Conservation (phyloP, 805 yeast genomes). For the Candida arabinofermentans region DNA sequence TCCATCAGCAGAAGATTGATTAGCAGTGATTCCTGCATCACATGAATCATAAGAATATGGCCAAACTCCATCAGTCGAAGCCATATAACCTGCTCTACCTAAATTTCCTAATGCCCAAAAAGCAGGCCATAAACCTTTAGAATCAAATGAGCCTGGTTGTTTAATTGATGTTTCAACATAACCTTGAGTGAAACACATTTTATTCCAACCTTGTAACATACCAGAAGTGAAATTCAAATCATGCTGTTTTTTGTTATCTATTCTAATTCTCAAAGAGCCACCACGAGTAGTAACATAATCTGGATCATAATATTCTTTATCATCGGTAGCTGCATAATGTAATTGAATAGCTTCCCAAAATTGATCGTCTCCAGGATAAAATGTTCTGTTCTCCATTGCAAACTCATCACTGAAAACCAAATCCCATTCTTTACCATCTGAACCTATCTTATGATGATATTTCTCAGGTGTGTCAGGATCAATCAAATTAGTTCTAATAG, state of each 20-base stretch:
- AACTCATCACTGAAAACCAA: conserved; percentile 83
- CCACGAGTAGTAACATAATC: conserved; percentile 68
- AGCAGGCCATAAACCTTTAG: conserved; percentile 86
- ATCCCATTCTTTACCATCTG: conserved; percentile 57
- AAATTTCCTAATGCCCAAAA: conserved; percentile 83
- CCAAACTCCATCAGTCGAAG: conserved; percentile 83
- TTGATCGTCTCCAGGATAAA: conserved; percentile 79
- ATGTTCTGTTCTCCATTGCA: conserved; percentile 74
- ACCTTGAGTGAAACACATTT: conserved; percentile 77
- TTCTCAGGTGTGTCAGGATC: conserved; percentile 61
- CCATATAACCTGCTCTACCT: conserved; percentile 78
- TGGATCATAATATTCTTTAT: conserved; percentile 85
- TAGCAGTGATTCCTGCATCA: conserved; percentile 85
- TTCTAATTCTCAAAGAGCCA: conserved; percentile 57
- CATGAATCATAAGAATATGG: conserved; percentile 77
- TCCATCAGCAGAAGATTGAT: conserved; percentile 79
- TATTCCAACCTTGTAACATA: conserved; percentile 87
- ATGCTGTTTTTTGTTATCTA: conserved; percentile 76
- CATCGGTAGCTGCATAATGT: conserved; percentile 74
- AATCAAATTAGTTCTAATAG: conserved; percentile 29
- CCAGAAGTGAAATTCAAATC: conserved; percentile 73
- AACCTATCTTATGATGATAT: conserved; percentile 42
- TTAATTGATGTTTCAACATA: conserved; percentile 63
- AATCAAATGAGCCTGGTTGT: conserved; percentile 66
- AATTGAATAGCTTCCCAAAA: conserved; percentile 75